phyloP scores from a whole-genome alignment of 2,329 filamentous ascomycete species.

The Diaporthe amygdali region DNA sequence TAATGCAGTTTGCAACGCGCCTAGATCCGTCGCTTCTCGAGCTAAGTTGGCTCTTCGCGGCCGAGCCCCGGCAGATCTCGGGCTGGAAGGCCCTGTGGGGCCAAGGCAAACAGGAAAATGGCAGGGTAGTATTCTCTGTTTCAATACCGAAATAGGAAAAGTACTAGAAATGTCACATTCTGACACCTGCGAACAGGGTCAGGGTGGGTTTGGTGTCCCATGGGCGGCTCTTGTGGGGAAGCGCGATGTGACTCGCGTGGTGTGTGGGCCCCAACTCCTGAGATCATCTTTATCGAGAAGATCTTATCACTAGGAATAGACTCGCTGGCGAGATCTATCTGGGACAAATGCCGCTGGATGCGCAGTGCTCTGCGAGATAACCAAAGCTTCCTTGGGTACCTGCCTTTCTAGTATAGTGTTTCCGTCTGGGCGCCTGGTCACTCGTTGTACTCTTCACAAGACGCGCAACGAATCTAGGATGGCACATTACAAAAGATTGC shows the following conservation, averaged over 20 bases:
- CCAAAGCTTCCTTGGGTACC: neutral
- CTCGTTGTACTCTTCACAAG: neutral
- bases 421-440: neutral
- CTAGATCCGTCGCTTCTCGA: neutral
- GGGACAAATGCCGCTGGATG: neutral
- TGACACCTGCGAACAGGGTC: slow-evolving; percentile 8
- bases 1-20: neutral
- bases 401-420: neutral
- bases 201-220: neutral
- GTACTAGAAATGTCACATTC: neutral
- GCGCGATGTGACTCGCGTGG: neutral
- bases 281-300: neutral
- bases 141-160: neutral
- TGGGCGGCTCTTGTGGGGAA: neutral
- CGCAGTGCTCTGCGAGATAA: neutral
- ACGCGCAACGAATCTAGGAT: neutral
- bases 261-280: neutral
- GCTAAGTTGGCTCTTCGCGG: neutral
- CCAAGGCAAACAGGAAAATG: neutral
- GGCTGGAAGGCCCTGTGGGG: neutral
- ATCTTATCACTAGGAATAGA: neutral
- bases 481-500: neutral
- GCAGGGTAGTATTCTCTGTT: slow-evolving; percentile 7
- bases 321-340: neutral
- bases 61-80: neutral